Evolutionary conservation across 768 basidiomycete genomes (phyloP), one percentile per base, ranked within the genome.

Genomic region (Epithele typhae): DNA sequence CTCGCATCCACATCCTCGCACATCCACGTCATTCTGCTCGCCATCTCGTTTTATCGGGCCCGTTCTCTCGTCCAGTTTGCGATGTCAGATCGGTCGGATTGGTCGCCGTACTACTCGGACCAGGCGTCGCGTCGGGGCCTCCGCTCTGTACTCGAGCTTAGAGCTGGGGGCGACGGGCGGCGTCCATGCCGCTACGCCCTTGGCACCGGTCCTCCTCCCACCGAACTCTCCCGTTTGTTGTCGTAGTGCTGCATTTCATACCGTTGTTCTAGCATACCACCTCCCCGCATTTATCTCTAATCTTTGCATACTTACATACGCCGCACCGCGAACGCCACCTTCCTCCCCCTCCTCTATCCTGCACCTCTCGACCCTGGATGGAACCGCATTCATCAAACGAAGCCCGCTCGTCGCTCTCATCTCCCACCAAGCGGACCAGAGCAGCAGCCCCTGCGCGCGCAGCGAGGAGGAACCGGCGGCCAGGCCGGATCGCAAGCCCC

Each of bases 81-180:
- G 35, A 25, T 39, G 42, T 46, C 38, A 43, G 51, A 52, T 44
- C 42, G 51, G 51, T 52, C 46, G 51, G 51, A 48, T 44, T 35
- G 35, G 6, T 30, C 27, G 17, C 17, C 17, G n/a, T 30, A 30
- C 14, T 14, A 7, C 27, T 30, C 27, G 14, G n/a, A n/a, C n/a
- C n/a, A n/a, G n/a, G n/a, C n/a, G n/a, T n/a, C n/a, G n/a, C n/a
- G n/a, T n/a, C n/a, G n/a, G n/a, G n/a, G n/a, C n/a, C n/a, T n/a
- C 27, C 14, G 8, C 27, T 30, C 7, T 14, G 14, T 14, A 30
- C 27, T 30, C 27, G 14, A 7, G 27, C 27, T 30, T 14, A 30
- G 14, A 30, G 8, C 27, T 14, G 14, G 8, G 14, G 8, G 15
- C 35, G 24, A 5, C 40, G 8, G 2, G 24, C 32, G n/a, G 40